Base-by-base conservation (phyloP, 192 early-diverging fungal genomes). In the Phycomyces blakesleeanus region DNA sequence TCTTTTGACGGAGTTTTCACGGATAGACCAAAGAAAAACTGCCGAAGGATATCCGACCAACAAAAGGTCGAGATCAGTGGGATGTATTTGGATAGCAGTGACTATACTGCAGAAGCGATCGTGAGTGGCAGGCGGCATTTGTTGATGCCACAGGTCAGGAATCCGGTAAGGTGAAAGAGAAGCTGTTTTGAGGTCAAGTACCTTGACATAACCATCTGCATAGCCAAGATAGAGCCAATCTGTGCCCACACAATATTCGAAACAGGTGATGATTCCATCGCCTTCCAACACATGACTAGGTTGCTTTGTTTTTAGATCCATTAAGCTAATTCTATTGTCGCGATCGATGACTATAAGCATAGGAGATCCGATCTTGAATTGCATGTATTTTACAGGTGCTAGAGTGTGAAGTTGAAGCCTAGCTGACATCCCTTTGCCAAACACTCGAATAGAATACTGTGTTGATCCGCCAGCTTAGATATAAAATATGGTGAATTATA, bases 151-250 rank as follows among this genome's bases (percentile, higher is more conserved):
- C 14, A 79, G 52, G 41, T 82, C 71, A 25, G 76, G 78, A n/a
- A 79, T 76, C 18, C 59, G 65, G 52, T 79, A 79, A 0, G 61
- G 47, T 14, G 76, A 63, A 10, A 76, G 26, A 21, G 65, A 65
- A 40, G 77, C 77, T 18, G 61, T 58, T 11, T 67, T 67, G 14
- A 78, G 61, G 61, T 82, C 81, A 63, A 82, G 77, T 0, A 79
- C 77, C 49, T 77, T 73, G n/a, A 79, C 60, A 54, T 61, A 69
- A 1, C 81, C 81, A 58, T 82, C 78, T 21, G 67, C 74, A 10
- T 79, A 67, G 6, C 81, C 81, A 29, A 79, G 68, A 61, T 77
- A 79, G 2, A 82, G 55, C 81, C 81, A 82, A 37, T 82, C 78
- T 53, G 78, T 64, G 39, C 81, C 81, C 1, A 64, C 24, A 54